Conservation (phyloP, 1,284 basidiomycete genomes). For the Melampsora larici-populina region DNA sequence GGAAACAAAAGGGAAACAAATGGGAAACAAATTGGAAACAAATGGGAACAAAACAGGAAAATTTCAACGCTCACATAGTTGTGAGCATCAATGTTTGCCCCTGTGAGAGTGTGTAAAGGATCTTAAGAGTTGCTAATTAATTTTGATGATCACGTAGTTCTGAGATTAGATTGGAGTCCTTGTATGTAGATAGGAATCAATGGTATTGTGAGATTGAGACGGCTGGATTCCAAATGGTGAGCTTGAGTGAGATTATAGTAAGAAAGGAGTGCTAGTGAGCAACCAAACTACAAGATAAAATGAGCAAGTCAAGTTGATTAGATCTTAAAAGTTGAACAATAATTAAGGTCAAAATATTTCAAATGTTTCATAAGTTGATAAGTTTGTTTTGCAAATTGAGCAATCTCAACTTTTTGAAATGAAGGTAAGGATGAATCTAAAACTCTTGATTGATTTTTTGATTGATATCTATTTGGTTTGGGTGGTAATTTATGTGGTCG, state of each 20-base stretch:
- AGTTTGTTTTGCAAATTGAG: background rate
- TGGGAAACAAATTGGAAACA: no score
- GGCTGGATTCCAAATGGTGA: slow-evolving; percentile 2
- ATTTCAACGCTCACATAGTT: no score
- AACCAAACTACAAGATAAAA: background rate
- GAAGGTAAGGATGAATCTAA: background rate
- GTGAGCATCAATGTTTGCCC: no score
- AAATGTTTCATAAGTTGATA: background rate
- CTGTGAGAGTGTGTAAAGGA: no score
- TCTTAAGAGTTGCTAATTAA: no score
- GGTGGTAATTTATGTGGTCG: background rate
- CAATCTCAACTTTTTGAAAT: background rate
- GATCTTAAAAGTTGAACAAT: no score
- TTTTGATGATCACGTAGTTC: slow-evolving; percentile 27
- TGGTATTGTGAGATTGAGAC: slow-evolving; percentile 21
- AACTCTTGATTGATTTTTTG: background rate
- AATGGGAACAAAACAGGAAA: no score
- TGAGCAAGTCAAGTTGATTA: background rate
- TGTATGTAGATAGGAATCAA: slow-evolving; percentile 25
- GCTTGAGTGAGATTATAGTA: background rate
- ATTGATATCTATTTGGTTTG: background rate
- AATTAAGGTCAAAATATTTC: no score
- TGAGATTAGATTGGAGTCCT: slow-evolving; percentile 31
- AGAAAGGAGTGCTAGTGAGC: background rate
- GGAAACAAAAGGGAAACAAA: no score